Conservation (phyloP, 2,329 filamentous ascomycete genomes). For the Tolypocladium inflatum region DNA sequence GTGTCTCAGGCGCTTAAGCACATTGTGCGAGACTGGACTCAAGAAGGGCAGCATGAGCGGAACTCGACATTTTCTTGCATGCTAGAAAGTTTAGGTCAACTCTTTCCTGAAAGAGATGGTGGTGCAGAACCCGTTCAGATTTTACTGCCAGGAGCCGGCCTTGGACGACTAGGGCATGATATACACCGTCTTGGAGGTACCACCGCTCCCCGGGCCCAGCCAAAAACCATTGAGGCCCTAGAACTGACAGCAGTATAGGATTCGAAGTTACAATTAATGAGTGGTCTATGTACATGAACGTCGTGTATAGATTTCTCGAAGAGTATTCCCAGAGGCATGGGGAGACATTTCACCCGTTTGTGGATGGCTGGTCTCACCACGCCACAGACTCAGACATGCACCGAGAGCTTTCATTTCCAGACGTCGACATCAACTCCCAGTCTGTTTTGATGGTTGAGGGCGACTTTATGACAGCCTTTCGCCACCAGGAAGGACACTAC, state of each 20-base stretch:
- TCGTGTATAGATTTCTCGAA: constrained; percentile 40
- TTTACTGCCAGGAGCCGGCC: constrained; percentile 42
- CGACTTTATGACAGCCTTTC: constrained; percentile 40
- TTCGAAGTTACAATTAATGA: constrained; percentile 47
- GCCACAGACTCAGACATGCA: constrained; percentile 35
- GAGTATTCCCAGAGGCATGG: constrained; percentile 13
- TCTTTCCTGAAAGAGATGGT: constrained; percentile 18
- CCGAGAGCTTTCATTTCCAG: constrained; percentile 35
- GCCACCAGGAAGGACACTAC: constrained; percentile 18
- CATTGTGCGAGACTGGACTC: constrained; percentile 47
- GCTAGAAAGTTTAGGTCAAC: constrained; percentile 16
- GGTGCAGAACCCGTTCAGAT: constrained; percentile 19
- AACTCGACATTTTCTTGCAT: constrained; percentile 31
- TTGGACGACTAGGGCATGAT: constrained; percentile 43
- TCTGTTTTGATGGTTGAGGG: constrained; percentile 41
- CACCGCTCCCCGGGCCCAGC: not conserved
- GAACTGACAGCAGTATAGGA: constrained; percentile 13
- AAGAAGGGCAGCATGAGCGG: constrained; percentile 35
- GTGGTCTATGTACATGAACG: constrained; percentile 49
- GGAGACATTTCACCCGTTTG: constrained; percentile 36
- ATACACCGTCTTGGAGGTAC: constrained; percentile 31
- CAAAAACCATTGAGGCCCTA: not conserved
- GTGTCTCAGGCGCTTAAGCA: constrained; percentile 47
- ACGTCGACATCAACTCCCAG: constrained; percentile 21
- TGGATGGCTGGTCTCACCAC: constrained; percentile 49